phyloP scores from a whole-genome alignment of 768 basidiomycete genomes.

The Leucosporidium creatinivorum region DNA sequence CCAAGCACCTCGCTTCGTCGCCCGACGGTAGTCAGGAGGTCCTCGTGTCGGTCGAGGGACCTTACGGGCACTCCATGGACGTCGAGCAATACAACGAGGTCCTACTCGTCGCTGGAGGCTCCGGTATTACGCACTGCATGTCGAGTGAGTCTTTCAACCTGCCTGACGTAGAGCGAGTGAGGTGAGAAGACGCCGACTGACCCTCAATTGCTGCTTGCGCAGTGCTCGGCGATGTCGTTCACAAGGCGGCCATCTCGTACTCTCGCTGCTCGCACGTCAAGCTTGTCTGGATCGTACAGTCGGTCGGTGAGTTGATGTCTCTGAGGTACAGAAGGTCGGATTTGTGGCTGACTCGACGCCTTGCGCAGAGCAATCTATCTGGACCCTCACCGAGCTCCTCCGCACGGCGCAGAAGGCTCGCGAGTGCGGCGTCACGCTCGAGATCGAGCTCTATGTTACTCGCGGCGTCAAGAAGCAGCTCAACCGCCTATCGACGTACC shows the following conservation, averaged over 20 bases:
- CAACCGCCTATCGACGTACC: no score
- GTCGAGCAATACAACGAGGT: slow-evolving; percentile 9
- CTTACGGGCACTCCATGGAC: slow-evolving; percentile 5
- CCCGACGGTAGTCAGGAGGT: neutral
- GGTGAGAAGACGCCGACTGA: neutral
- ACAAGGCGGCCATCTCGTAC: neutral
- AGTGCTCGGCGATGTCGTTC: slow-evolving; percentile 10
- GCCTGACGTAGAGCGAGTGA: no score
- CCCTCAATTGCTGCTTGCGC: no score
- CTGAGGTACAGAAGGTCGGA: no score
- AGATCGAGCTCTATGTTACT: neutral
- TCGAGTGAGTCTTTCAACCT: neutral
- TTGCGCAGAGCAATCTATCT: neutral
- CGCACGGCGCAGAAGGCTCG: neutral
- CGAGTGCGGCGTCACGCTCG: neutral
- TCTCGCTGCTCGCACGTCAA: slow-evolving; percentile 1
- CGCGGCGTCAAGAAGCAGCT: no score
- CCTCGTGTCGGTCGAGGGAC: slow-evolving; percentile 22
- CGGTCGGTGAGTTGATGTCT: neutral
- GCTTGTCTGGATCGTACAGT: slow-evolving; percentile 23
- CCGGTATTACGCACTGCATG: slow-evolving; percentile 24
- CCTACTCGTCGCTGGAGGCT: slow-evolving; percentile 25
- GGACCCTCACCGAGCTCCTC: neutral
- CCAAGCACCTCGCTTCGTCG: slow-evolving; percentile 1
- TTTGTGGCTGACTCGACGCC: no score